Percentiles rank a stretch among this genome's conserved stretches.
These are phyloP conservation scores for Camptophora hylomeconis DNA, from an alignment of 2,329 filamentous ascomycete species.

Conservation along the genomic window DNA sequence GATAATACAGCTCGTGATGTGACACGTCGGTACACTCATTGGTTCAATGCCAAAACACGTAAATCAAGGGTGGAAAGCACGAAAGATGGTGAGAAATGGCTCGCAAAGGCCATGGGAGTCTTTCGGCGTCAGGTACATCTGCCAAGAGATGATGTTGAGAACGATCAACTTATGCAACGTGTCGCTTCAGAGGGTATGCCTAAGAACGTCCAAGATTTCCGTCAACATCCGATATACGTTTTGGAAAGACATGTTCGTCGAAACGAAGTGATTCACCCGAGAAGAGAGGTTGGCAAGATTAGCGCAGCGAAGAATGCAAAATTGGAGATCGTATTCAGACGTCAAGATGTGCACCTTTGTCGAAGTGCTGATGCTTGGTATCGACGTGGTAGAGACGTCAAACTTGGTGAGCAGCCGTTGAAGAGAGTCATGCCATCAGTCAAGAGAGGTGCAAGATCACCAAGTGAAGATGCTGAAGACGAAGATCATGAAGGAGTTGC, in stretches of 20 bases:
- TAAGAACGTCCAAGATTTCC: constrained; percentile 74
- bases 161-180: constrained; percentile 57
- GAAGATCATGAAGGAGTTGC: constrained; percentile 41
- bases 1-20: constrained; percentile 72
- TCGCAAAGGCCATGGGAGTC: constrained; percentile 30
- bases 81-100: constrained; percentile 44
- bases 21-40: constrained; percentile 74
- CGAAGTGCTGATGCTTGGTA: constrained; percentile 84
- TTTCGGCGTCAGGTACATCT: constrained; percentile 31
- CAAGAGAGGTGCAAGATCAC: constrained; percentile 18
- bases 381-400: constrained; percentile 68
- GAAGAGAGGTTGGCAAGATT: constrained; percentile 60
- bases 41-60: constrained; percentile 80
- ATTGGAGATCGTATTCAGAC: constrained; percentile 69
- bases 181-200: constrained; percentile 74
- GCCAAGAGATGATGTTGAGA: constrained; percentile 74
- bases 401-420: constrained; percentile 62
- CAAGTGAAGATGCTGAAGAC: constrained; percentile 26
- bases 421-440: constrained; percentile 52
- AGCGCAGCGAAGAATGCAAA: constrained; percentile 40
- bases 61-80: constrained; percentile 64
- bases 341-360: constrained; percentile 65
- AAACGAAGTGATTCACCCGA: constrained; percentile 69
- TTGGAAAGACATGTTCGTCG: constrained; percentile 72
- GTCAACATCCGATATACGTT: constrained; percentile 70